Conservation (phyloP, 169 alveolate species). For the Perkinsus marinus region DNA sequence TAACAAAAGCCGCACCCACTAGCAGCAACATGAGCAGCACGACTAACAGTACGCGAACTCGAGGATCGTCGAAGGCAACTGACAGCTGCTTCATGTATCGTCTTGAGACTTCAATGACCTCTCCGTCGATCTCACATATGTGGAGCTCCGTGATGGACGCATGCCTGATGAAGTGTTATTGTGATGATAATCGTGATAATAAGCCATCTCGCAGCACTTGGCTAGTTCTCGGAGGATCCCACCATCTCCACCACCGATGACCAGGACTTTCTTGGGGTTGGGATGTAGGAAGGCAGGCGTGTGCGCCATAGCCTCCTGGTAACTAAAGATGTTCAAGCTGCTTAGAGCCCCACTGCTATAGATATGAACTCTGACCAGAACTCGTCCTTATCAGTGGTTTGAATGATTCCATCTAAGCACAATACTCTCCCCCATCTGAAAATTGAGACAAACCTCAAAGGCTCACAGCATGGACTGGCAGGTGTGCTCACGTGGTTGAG, state of each 20-base stretch:
- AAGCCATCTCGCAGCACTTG: conserved; percentile 15
- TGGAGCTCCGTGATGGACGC: conserved; percentile 13
- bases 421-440: conserved; percentile 10
- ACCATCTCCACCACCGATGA: conserved; percentile 67
- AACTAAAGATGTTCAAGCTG: background rate
- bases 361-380: background rate
- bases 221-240: conserved; percentile 47
- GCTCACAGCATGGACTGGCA: background rate
- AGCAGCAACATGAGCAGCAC: conserved; percentile 1
- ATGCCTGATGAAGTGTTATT: background rate
- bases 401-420: conserved; percentile 51
- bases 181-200: background rate
- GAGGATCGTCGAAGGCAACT: conserved; percentile 42
- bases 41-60: conserved; percentile 27
- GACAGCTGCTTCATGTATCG: conserved; percentile 34
- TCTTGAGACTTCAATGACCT: conserved; percentile 45
- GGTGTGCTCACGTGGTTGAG: conserved; percentile 34
- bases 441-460: background rate
- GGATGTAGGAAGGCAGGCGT: conserved; percentile 43
- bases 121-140: conserved; percentile 53
- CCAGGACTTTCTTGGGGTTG: conserved; percentile 42
- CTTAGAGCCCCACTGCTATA: too few relatives aligned
- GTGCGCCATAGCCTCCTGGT: conserved; percentile 57
- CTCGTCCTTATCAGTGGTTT: conserved; percentile 39
- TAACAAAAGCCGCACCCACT: conserved; percentile 21